phyloP scores from a whole-genome alignment of 495 filamentous ascomycete genomes.

The Penicillium alfredii region DNA sequence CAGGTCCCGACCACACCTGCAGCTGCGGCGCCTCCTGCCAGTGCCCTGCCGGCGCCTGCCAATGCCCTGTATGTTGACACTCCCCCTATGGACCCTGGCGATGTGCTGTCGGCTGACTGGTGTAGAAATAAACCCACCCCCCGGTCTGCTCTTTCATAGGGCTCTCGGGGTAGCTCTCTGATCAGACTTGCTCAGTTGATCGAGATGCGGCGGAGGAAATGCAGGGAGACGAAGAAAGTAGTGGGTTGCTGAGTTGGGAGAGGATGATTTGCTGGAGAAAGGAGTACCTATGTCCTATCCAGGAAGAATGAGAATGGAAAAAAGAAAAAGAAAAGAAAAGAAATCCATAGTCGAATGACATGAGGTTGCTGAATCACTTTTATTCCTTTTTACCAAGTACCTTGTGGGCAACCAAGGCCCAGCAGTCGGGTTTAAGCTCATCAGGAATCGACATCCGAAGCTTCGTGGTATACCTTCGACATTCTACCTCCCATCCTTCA shows the following conservation, averaged over 20 bases:
- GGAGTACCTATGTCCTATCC: no score
- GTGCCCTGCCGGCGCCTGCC: constrained; percentile 41
- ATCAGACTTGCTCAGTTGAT: neutral
- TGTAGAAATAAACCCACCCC: constrained; percentile 27
- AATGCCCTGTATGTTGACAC: constrained; percentile 44
- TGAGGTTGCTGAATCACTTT: constrained; percentile 13
- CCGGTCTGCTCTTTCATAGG: constrained; percentile 4
- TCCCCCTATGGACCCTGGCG: no score
- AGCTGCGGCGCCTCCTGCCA: constrained; percentile 42
- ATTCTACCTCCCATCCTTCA: no score
- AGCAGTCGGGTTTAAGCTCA: constrained; percentile 12
- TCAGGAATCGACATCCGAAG: no score
- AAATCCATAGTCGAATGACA: constrained; percentile 7
- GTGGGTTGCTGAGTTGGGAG: no score
- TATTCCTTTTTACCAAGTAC: constrained; percentile 21
- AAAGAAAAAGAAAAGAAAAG: constrained; percentile 1
- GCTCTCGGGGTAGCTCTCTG: no score
- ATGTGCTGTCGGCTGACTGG: no score
- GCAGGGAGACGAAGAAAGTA: no score
- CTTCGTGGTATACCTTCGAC: no score
- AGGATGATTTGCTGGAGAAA: no score
- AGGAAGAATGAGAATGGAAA: neutral
- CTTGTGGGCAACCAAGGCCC: constrained; percentile 24
- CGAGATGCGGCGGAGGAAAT: neutral
- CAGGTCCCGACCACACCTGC: constrained; percentile 39